These are phyloP conservation scores for Boletus fagicola DNA, from an alignment of 768 basidiomycete genomes.

Conservation along the genomic window DNA sequence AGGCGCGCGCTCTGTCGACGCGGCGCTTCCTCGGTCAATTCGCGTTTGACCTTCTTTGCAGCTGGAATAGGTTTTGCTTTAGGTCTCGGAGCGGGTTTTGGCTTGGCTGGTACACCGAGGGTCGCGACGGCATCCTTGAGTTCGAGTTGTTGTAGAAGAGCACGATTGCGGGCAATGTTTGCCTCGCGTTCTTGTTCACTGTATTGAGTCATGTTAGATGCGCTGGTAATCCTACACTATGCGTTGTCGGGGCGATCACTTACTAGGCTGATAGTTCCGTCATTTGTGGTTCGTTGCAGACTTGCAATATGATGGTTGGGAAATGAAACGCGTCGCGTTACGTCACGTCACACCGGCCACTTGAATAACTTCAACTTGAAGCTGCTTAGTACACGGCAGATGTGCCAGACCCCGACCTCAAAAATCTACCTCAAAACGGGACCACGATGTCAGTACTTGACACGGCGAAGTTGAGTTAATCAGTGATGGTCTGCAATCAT, in stretches of 20 bases:
- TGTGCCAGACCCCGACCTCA: no score
- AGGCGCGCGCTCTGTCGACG: constrained; percentile 68
- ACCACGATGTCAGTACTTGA: background rate
- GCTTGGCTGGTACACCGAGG: constrained; percentile 45
- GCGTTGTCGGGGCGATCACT: constrained; percentile 15
- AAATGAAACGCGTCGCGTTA: constrained; percentile 31
- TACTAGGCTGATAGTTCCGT: constrained; percentile 51
- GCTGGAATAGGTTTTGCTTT: constrained; percentile 65
- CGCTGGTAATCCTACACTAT: background rate
- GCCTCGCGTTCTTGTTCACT: constrained; percentile 74
- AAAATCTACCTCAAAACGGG: background rate
- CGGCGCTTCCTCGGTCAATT: constrained; percentile 44
- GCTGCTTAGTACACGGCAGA: no score
- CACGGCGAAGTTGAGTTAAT: background rate
- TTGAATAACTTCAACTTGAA: no score
- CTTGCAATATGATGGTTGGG: background rate
- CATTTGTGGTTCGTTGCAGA: constrained; percentile 30
- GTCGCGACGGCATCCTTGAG: constrained; percentile 53
- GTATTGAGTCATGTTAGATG: background rate
- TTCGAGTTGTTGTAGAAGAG: constrained; percentile 68
- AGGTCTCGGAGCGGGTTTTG: constrained; percentile 36
- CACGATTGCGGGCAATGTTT: constrained; percentile 79
- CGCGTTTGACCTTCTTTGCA: constrained; percentile 52
- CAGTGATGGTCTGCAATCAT: background rate
- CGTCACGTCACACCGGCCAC: constrained; percentile 27